Evolutionary conservation across 768 basidiomycete species (phyloP).

Genomic region (Lepiota venenata): DNA sequence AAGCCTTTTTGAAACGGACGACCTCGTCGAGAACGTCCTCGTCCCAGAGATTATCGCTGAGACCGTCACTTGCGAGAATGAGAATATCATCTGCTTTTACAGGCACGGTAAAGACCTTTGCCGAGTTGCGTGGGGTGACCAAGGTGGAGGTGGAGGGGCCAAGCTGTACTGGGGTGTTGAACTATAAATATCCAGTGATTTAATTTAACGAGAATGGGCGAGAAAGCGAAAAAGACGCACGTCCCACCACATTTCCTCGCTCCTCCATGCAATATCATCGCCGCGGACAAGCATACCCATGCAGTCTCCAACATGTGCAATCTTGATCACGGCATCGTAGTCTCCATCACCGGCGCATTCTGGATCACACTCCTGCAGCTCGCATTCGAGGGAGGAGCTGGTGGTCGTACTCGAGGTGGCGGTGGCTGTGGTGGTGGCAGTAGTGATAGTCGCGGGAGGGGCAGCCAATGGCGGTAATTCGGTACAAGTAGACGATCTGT

Average conservation of each 20-base stretch:
- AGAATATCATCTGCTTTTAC: constrained; percentile 72
- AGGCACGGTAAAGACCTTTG: constrained; percentile 66
- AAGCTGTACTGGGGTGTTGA: constrained; percentile 47
- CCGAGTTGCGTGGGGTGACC: constrained; percentile 40
- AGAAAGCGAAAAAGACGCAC: constrained; percentile 33
- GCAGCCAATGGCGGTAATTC: not conserved
- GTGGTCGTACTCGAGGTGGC: not conserved
- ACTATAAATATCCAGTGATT: constrained; percentile 16
- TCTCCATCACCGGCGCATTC: not conserved
- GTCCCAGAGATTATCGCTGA: constrained; percentile 88
- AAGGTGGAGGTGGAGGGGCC: constrained; percentile 30
- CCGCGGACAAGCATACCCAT: constrained; percentile 84
- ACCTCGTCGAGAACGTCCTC: constrained; percentile 85
- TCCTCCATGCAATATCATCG: constrained; percentile 78
- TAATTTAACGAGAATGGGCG: not conserved
- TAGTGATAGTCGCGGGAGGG: not conserved
- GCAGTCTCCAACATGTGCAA: constrained; percentile 87
- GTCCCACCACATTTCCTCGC: constrained; percentile 92
- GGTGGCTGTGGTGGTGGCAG: constrained; percentile 11
- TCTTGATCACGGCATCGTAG: constrained; percentile 63
- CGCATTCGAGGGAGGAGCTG: constrained; percentile 1
- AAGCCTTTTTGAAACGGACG: constrained; percentile 42
- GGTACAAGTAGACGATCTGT: constrained; percentile 8
- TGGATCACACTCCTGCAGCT: not conserved
- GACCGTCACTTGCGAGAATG: constrained; percentile 77